Evolutionary conservation across 441 rosid species (phyloP).

Genomic region (Gossypium gossypioides): DNA sequence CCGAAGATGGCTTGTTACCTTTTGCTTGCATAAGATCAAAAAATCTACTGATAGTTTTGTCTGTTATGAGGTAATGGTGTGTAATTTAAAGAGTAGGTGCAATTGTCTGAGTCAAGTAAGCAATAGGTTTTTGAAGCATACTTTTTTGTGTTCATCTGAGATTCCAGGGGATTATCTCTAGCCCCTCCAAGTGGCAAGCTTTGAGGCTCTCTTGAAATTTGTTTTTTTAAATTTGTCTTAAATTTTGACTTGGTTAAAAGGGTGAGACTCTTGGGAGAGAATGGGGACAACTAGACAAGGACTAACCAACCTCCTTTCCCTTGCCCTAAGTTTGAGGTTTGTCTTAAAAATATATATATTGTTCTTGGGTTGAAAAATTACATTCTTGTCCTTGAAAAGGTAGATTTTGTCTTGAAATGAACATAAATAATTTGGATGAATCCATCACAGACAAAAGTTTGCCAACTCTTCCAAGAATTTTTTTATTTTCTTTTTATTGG

Average conservation of each 20-base stretch:
- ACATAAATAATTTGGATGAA: not conserved
- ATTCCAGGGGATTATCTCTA: constrained; percentile 11
- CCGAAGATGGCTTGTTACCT: no score
- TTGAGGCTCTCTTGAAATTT: constrained; percentile 4
- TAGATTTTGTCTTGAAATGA: not conserved
- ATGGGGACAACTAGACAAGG: not conserved
- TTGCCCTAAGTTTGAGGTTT: not conserved
- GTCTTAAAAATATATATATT: not conserved
- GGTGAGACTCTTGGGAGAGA: not conserved
- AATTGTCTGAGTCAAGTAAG: not conserved
- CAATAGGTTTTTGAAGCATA: constrained; percentile 12
- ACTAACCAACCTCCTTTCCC: not conserved
- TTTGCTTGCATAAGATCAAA: constrained; percentile 23
- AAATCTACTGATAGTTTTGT: not conserved
- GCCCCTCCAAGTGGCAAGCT: constrained; percentile 44
- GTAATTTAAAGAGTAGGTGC: constrained; percentile 15
- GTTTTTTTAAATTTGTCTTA: not conserved
- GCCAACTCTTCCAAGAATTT: not conserved
- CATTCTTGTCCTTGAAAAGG: not conserved
- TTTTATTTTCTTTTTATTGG: not conserved
- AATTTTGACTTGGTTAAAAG: constrained; percentile 22
- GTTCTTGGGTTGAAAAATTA: not conserved
- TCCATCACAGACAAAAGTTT: not conserved
- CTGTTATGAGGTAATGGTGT: not conserved
- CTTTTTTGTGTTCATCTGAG: constrained; percentile 21